phyloP scores from a whole-genome alignment of 202 grass and related monocot genomes.

The Schoenoplectus triqueter region DNA sequence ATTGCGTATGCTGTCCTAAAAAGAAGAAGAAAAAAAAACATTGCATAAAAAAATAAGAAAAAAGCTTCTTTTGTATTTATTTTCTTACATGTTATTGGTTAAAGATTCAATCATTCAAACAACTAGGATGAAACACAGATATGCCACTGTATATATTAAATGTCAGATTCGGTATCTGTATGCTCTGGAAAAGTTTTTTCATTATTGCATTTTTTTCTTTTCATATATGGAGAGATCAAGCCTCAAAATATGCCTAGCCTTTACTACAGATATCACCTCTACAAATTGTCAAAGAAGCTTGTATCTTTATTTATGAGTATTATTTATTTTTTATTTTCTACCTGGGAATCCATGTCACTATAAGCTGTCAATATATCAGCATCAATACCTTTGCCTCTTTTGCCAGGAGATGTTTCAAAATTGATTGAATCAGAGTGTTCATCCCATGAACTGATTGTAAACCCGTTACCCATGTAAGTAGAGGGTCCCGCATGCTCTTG shows the following conservation, averaged over 20 bases:
- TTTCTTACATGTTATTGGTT: no score
- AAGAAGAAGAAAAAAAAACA: no score
- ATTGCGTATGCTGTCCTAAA: not conserved
- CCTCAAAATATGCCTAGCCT: not conserved
- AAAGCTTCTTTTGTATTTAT: no score
- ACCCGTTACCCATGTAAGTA: slow-evolving; percentile 34
- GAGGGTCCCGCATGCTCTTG: slow-evolving; percentile 30
- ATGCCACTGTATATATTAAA: no score
- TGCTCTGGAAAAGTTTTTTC: no score
- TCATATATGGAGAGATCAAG: not conserved
- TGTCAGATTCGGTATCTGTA: no score
- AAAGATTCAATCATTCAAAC: no score
- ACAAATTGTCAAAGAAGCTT: not conserved
- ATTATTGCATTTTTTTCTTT: no score
- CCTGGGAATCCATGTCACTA: slow-evolving; percentile 35
- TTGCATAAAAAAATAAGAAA: no score
- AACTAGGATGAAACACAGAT: no score
- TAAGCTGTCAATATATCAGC: slow-evolving; percentile 32
- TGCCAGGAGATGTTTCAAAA: slow-evolving; percentile 34
- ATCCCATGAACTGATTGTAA: slow-evolving; percentile 40
- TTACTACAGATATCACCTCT: not conserved
- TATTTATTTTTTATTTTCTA: not conserved
- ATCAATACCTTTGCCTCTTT: slow-evolving; percentile 21
- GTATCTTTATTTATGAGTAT: not conserved
- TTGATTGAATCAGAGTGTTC: slow-evolving; percentile 40